phyloP scores from a whole-genome alignment of 371 early-diverging fungal species.

The Syncephalastrum contaminatum region DNA sequence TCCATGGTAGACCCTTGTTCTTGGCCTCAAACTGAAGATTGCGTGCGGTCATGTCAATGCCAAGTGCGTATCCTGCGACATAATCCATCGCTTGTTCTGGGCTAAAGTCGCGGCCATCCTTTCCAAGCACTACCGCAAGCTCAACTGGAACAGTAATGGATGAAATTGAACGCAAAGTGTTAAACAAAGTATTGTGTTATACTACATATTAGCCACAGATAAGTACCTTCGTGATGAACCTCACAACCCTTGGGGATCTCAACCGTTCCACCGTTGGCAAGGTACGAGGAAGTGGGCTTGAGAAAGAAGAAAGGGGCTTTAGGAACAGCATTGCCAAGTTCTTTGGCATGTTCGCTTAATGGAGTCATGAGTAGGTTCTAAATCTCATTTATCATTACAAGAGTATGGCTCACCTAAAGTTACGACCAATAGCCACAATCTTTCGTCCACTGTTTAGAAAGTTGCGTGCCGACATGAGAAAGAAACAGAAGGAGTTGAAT shows the following conservation, averaged over 20 bases:
- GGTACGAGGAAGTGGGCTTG: constrained; percentile 90
- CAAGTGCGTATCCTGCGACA: constrained; percentile 85
- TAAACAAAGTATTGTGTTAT: background rate
- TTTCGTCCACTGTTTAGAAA: constrained; percentile 75
- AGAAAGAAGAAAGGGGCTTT: constrained; percentile 90
- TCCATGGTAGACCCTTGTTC: constrained; percentile 87
- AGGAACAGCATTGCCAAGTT: constrained; percentile 90
- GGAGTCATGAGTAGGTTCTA: background rate
- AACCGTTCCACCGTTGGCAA: constrained; percentile 68
- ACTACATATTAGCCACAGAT: no score
- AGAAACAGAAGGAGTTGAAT: background rate
- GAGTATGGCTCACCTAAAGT: constrained; percentile 52
- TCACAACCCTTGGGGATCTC: constrained; percentile 78
- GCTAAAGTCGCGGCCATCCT: constrained; percentile 74
- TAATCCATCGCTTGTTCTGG: constrained; percentile 63
- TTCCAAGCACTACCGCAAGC: constrained; percentile 91
- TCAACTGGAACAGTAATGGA: constrained; percentile 56
- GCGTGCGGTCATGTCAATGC: constrained; percentile 92
- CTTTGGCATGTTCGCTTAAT: constrained; percentile 84
- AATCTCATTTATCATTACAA: background rate
- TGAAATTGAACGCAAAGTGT: background rate
- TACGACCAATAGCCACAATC: constrained; percentile 91
- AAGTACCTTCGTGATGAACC: constrained; percentile 87
- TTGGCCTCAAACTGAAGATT: constrained; percentile 84
- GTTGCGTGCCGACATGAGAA: constrained; percentile 45